Evolutionary conservation across 106 monocot genomes (phyloP).

Genomic region (Dendrobium nobile): DNA sequence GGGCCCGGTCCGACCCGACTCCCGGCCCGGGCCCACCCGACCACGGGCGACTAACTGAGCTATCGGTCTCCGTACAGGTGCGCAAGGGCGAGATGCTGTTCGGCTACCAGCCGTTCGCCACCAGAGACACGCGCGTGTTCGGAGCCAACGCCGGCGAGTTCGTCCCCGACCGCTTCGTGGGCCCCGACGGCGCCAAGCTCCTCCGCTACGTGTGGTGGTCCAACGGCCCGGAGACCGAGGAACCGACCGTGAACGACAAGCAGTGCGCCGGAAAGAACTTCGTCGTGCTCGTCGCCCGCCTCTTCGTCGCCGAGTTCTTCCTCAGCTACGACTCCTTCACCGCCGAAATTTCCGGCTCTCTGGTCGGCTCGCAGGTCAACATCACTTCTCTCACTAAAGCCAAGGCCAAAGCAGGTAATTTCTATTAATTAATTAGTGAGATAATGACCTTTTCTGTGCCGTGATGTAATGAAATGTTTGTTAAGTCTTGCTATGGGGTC

Average conservation of each 20-base stretch:
- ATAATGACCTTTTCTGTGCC: too few species aligned
- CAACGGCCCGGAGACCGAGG: constrained; percentile 25
- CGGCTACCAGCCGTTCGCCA: constrained; percentile 50
- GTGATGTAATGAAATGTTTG: too few species aligned
- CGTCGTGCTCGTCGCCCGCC: constrained; percentile 23
- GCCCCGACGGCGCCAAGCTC: constrained; percentile 14
- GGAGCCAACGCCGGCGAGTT: constrained; percentile 19
- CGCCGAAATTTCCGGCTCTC: constrained; percentile 9
- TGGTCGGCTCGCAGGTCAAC: constrained; percentile 20
- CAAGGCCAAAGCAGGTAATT: not conserved
- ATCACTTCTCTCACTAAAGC: constrained; percentile 31
- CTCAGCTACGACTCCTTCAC: constrained; percentile 41
- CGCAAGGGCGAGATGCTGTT: constrained; percentile 49
- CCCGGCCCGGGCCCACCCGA: too few species aligned
- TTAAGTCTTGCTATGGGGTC: too few species aligned
- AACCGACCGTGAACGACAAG: constrained; percentile 33
- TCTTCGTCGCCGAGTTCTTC: constrained; percentile 41
- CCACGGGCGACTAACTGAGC: too few species aligned
- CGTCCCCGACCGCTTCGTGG: constrained; percentile 36
- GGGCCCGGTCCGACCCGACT: too few species aligned
- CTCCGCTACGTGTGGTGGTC: constrained; percentile 26
- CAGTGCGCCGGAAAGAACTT: constrained; percentile 48
- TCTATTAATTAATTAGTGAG: too few species aligned
- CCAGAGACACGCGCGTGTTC: constrained; percentile 33
- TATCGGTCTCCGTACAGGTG: not conserved